These are phyloP conservation scores for Sparassis latifolia DNA, from an alignment of 1,284 basidiomycete species.

Conservation along the genomic window DNA sequence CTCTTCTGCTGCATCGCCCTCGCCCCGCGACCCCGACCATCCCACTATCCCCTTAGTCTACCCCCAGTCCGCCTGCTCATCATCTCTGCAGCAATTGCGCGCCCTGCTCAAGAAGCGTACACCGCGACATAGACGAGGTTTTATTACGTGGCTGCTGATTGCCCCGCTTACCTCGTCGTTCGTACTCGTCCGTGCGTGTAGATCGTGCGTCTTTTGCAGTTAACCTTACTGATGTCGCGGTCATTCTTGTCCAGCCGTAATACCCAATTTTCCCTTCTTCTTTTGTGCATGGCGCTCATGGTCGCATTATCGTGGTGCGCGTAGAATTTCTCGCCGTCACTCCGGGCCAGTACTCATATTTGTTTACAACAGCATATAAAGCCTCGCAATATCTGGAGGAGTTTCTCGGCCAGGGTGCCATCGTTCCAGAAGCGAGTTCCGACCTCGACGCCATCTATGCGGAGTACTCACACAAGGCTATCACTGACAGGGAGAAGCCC, in stretches of 20 bases:
- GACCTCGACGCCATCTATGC: constrained; percentile 56
- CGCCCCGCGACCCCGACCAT: constrained; percentile 7
- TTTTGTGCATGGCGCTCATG: constrained; percentile 80
- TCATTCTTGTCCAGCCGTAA: constrained; percentile 44
- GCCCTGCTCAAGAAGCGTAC: constrained; percentile 45
- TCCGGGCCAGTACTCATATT: neutral
- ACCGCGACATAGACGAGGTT: constrained; percentile 59
- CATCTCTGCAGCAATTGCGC: constrained; percentile 48
- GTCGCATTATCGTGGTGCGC: constrained; percentile 71
- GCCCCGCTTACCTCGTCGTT: constrained; percentile 70
- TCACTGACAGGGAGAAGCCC: neutral
- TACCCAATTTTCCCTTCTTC: constrained; percentile 80
- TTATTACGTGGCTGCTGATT: constrained; percentile 55
- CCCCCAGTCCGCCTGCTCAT: constrained; percentile 47
- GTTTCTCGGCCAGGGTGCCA: constrained; percentile 47
- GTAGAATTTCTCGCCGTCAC: neutral
- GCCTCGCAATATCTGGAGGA: constrained; percentile 62
- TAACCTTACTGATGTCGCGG: no score
- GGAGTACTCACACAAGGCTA: constrained; percentile 23
- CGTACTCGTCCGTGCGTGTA: constrained; percentile 66
- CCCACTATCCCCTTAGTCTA: constrained; percentile 55
- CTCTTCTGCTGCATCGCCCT: constrained; percentile 10
- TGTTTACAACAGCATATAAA: constrained; percentile 48
- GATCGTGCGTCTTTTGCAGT: no score
- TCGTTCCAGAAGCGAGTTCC: constrained; percentile 47